Base-by-base conservation (phyloP, 306 rosid species). In the Delonix regia region DNA sequence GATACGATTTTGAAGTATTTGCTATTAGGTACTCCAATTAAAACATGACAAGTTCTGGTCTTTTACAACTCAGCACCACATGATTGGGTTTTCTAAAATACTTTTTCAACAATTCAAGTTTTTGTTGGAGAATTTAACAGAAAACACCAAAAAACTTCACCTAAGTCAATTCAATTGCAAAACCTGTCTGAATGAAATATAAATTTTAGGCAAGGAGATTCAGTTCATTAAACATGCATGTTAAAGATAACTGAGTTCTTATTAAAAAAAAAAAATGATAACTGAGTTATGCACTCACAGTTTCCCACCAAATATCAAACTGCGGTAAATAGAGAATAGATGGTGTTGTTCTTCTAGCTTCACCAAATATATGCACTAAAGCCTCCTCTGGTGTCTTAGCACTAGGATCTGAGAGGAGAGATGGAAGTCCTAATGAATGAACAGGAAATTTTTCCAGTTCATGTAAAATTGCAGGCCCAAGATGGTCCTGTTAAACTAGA, bases 401-500 rank as follows among this genome's bases (percentile, higher is more conserved):
- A 91, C 99, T 95, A 16, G 97, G 98, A 90, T 95, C 99, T 48
- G 99, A 92, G 67, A 92, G 90, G 71, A 95, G 92, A 71, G 99
- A 91, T 61, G 98, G 93, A 77, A 95, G 97, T 80, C 97, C 98
- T 75, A 93, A 81, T 38, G 98, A 93, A 85, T 95, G 99, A 69
- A 95, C 94, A 16, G 98, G 99, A 83, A 92, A 95, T 63, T 95
- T 95, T 89, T 95, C 99, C 84, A 95, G 87, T 81, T 95, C 98
- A 72, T 95, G 99, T 81, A 95, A 87, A 86, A 95, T 86, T 39
- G 99, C 99, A 75, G 97, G 99, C 76, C 99, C 99, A 86, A 95
- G 89, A 88, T 95, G 99, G 87, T 95, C 99, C 99, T 95, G 99
- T 88, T 83, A 95, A 88, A 91, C 98, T 95, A 92, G 90, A 89